Conservation (phyloP, 768 basidiomycete species). For the Neoboletus subvelutipes region DNA sequence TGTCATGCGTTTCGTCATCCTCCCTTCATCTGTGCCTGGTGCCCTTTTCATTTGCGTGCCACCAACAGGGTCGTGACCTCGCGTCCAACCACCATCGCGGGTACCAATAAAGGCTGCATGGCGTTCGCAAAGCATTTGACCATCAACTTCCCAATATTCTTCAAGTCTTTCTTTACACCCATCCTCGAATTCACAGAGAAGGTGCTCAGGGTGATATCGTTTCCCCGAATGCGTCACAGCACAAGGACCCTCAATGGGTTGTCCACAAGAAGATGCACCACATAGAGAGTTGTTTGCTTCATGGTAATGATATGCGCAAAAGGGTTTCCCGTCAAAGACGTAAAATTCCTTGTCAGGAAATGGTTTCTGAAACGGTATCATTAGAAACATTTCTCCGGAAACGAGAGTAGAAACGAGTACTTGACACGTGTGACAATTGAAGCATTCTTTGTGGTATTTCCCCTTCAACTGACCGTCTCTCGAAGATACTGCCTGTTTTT, state of each 20-base stretch:
- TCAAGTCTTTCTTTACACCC: conserved; percentile 56
- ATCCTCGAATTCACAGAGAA: conserved; percentile 72
- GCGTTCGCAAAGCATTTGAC: conserved; percentile 81
- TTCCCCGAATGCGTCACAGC: conserved; percentile 81
- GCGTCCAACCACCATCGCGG: conserved; percentile 24
- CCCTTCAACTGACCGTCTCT: conserved; percentile 94
- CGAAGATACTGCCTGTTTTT: conserved; percentile 87
- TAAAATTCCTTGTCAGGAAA: conserved; percentile 94
- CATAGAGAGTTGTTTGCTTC: conserved; percentile 90
- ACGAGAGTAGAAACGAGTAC: conserved; percentile 38
- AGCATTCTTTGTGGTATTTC: conserved; percentile 91
- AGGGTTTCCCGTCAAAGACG: conserved; percentile 85
- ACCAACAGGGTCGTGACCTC: conserved; percentile 11
- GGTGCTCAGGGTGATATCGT: conserved; percentile 86
- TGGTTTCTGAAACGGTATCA: conserved; percentile 55
- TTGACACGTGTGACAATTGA: conserved; percentile 83
- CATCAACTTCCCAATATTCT: conserved; percentile 91
- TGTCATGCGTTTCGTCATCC: conserved; percentile 76
- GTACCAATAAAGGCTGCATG: conserved; percentile 50
- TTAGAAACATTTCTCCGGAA: conserved; percentile 1
- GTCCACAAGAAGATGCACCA: conserved; percentile 70
- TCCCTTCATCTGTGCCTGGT: conserved; percentile 36
- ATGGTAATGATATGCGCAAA: conserved; percentile 92
- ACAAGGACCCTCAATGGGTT: conserved; percentile 92
- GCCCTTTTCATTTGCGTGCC: conserved; percentile 9